Base-by-base conservation (phyloP, 352 stramenopile species). In the Phytophthora melonis region DNA sequence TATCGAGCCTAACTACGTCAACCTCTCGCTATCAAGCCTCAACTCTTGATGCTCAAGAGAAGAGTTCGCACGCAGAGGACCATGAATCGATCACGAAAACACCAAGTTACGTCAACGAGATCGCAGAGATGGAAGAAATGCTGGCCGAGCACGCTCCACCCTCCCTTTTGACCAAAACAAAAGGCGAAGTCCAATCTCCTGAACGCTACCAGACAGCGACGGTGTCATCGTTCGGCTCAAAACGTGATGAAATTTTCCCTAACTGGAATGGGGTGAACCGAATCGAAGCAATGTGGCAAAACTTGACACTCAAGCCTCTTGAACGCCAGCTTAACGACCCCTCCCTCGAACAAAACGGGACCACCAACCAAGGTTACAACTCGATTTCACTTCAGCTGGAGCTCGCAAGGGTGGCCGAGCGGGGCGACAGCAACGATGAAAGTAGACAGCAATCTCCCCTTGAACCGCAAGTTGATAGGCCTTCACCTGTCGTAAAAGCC, bases 251-350 rank as follows among this genome's bases (percentile, higher is more conserved):
- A 10, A 64, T 66, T 43, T 80, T 71, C 25, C 58, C 56, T 16
- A 61, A 47, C 47, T 70, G 45, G 60, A 63, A 67, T 53, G 70
- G 41, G 4, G 52, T 67, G 1, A 57, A 69, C 45, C 80, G 81
- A 41, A 76, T 93, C 11, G 86, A 93, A 49, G 78, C 78, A 47
- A 93, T 93, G 82, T 93, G 86, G 86, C 71, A 88, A 25, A 81
- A 74, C 34, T 53, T 90, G 34, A 58, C 57, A 5, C 62, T 88
- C 6, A 87, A 81, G 34, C 75, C 83, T 3, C 63, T 80, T 27
- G 47, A 55, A 19, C 27, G 25, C 41, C 58, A 71, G n/a, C 39
- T 65, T 13, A 58, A 25, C 18, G 58, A 68, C 47, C 47, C 45
- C 32, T 21, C 25, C 6, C 11, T 61, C 10, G 49, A 57, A 19